A percentile compares a stretch with the other conserved stretches of the same genome.
These are phyloP conservation scores for Exophiala dermatitidis DNA, from an alignment of 2,329 filamentous ascomycete species.

Conservation along the genomic window DNA sequence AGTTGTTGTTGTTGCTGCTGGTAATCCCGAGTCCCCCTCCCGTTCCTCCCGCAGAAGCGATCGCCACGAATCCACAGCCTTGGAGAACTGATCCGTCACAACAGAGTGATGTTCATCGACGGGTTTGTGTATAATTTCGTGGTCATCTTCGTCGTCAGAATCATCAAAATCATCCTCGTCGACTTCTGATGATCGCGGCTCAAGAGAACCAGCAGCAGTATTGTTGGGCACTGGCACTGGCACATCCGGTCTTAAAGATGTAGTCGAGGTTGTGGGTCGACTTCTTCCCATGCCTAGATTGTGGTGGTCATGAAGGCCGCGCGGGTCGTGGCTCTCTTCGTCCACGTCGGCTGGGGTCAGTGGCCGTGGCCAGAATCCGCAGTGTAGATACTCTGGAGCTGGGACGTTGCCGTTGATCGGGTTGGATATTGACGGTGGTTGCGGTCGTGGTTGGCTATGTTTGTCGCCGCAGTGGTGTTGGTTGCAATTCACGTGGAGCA, in stretches of 20 bases:
- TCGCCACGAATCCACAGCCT: conserved; percentile 4
- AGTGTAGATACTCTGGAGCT: conserved; percentile 12
- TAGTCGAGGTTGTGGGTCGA: neutral
- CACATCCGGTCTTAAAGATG: neutral
- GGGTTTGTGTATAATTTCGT: neutral
- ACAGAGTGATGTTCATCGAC: neutral
- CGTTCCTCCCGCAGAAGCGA: too few relatives aligned
- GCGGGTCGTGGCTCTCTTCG: neutral
- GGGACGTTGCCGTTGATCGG: neutral
- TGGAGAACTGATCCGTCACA: conserved; percentile 3
- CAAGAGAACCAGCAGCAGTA: too few relatives aligned
- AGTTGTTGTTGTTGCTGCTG: neutral
- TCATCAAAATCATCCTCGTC: neutral
- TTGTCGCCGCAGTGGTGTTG: conserved; percentile 5
- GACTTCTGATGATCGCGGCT: neutral
- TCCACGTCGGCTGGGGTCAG: neutral
- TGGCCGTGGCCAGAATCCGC: conserved; percentile 10
- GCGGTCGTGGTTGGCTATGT: neutral
- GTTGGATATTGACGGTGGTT: neutral
- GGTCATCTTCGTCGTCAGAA: neutral
- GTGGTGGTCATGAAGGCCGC: neutral
- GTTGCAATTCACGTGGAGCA: conserved; percentile 9
- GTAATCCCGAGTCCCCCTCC: neutral
- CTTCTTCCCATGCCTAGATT: neutral
- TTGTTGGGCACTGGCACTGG: too few relatives aligned